Evolutionary conservation across 495 filamentous ascomycete species (phyloP).

Genomic region (Neurospora sp.): DNA sequence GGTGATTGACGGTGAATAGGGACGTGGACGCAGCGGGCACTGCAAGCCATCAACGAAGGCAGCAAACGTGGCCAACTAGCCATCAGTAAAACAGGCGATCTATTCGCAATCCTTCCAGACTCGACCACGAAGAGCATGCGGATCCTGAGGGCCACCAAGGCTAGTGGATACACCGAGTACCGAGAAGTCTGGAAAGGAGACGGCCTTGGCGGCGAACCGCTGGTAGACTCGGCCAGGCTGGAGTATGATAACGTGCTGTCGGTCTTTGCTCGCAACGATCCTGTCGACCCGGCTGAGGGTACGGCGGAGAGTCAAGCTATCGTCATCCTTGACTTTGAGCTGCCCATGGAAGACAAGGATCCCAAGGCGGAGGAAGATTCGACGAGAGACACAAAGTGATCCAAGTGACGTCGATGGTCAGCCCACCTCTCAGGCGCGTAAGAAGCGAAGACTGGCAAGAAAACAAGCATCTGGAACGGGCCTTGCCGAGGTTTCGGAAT

Average conservation of each 20-base stretch:
- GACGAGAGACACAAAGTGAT: background rate
- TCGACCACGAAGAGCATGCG: slow-evolving; percentile 12
- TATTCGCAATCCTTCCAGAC: slow-evolving; percentile 29
- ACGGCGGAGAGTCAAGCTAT: slow-evolving; percentile 12
- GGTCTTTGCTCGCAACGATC: slow-evolving; percentile 20
- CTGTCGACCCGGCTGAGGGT: background rate
- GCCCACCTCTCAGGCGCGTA: background rate
- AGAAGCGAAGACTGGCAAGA: background rate
- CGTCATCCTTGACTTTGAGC: slow-evolving; percentile 28
- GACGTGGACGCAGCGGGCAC: slow-evolving; percentile 17
- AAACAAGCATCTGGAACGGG: background rate
- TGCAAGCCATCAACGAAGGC: slow-evolving; percentile 19
- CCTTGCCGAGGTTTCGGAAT: background rate
- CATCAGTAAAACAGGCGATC: slow-evolving; percentile 21
- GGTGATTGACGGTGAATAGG: slow-evolving; percentile 6
- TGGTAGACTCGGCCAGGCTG: slow-evolving; percentile 27
- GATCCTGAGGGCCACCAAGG: slow-evolving; percentile 22
- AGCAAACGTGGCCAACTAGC: slow-evolving; percentile 27
- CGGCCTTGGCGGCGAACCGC: slow-evolving; percentile 25
- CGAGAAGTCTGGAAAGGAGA: slow-evolving; percentile 23
- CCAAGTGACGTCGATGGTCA: background rate
- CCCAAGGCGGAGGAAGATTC: background rate
- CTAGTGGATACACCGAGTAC: slow-evolving; percentile 16
- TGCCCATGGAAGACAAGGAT: slow-evolving; percentile 1
- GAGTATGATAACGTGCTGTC: slow-evolving; percentile 26